Conservation (phyloP, 306 rosid genomes). For the Prunus mongolica region DNA sequence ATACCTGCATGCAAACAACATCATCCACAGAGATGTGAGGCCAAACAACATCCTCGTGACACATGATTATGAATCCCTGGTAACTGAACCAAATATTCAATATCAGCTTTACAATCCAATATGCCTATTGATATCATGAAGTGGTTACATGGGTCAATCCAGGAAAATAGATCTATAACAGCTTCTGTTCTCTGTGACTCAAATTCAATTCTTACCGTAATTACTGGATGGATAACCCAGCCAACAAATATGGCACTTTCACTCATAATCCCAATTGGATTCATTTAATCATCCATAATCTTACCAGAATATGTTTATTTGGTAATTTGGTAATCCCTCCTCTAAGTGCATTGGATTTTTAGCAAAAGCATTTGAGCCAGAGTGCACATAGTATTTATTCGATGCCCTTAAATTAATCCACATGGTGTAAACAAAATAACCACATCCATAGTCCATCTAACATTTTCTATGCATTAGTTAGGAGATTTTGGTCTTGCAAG, state of each 20-base stretch:
- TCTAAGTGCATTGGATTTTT: no score
- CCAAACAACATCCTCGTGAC: constrained; percentile 84
- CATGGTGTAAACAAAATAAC: not conserved
- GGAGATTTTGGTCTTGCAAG: constrained; percentile 94
- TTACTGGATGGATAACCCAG: not conserved
- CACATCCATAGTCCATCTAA: constrained; percentile 12
- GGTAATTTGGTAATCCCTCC: no score
- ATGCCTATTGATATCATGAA: no score
- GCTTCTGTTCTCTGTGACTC: not conserved
- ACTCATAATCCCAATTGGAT: no score
- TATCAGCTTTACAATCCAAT: not conserved
- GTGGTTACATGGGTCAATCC: no score
- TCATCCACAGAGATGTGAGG: constrained; percentile 84
- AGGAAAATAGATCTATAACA: not conserved
- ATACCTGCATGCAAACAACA: constrained; percentile 65
- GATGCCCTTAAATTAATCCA: not conserved
- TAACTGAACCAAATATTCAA: constrained; percentile 24
- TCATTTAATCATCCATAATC: no score
- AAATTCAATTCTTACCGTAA: not conserved
- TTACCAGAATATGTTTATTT: no score
- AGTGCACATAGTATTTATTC: no score
- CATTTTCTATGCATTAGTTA: constrained; percentile 37
- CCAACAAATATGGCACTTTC: no score
- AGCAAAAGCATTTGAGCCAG: no score
- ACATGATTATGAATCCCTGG: constrained; percentile 70